Base-by-base conservation (phyloP, 805 yeast genomes). In the Kuraishia capsulata region DNA sequence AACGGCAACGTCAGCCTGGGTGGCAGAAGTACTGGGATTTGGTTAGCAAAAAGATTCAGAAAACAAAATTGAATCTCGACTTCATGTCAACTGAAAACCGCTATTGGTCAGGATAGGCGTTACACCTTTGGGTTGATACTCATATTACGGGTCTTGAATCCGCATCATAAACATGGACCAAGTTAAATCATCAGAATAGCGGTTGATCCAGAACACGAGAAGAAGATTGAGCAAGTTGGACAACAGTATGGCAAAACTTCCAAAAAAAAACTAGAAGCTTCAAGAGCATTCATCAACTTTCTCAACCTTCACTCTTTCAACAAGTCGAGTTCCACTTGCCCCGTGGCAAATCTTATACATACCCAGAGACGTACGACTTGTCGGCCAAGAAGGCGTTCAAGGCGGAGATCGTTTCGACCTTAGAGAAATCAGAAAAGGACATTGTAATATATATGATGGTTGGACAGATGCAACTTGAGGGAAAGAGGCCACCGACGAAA, bases 91-190 rank as follows among this genome's bases (percentile, higher is more conserved):
- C 32, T n/a, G n/a, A n/a, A 29, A 32, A 25, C 31, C 6, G 34
- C 18, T 20, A 29, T 31, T 21, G 23, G 36, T 35, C 18, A 11
- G 29, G 10, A 10, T 10, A n/a, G n/a, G n/a, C n/a, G 14, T 30
- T 10, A 10, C 10, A n/a, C 16, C 19, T 16, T 31, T 20, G 38
- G 35, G 20, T 65, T 81, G 78, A 78, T 85, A 83, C 89, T 85
- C 95, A 86, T 80, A 55, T 78, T 79, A 84, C 81, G 89, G 95
- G 94, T 81, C 90, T 83, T 83, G 76, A 80, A 67, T 69, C 86
- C 94, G 80, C 88, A 84, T 86, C 95, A 77, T 81, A 81, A 85
- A 85, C 94, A 84, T 89, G 94, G 94, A 84, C 94, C 94, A 84
- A 81, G 56, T 71, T 60, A 58, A 69, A 67, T 82, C 88, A 82